Percentiles rank a stretch among this genome's conserved stretches.
phyloP scores from a whole-genome alignment of 257 asterid species.

The Ehretia macrophylla region DNA sequence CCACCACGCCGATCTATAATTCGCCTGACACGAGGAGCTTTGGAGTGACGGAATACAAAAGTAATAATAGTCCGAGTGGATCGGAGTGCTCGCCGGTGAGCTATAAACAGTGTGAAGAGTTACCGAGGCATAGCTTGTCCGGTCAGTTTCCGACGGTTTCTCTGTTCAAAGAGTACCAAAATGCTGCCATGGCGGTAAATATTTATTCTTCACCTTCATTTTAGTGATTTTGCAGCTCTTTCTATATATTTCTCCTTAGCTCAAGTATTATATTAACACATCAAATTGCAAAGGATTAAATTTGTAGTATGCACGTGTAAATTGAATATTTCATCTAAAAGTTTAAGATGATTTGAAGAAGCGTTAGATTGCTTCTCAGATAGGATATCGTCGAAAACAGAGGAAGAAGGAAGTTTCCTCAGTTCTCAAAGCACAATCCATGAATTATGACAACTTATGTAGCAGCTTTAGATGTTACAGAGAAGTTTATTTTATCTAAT shows the following conservation, averaged over 20 bases:
- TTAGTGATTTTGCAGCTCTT: constrained; percentile 4
- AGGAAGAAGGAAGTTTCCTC: too few relatives aligned
- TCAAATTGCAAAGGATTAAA: constrained; percentile 1
- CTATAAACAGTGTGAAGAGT: constrained; percentile 27
- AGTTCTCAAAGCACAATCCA: too few relatives aligned
- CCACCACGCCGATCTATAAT: constrained; percentile 28
- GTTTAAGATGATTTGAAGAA: too few relatives aligned
- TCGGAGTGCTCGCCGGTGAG: constrained; percentile 35
- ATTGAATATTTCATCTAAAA: too few relatives aligned
- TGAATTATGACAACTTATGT: too few relatives aligned
- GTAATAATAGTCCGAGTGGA: constrained; percentile 26
- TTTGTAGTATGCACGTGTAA: too few relatives aligned
- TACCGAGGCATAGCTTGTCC: constrained; percentile 66
- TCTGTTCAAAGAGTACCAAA: constrained; percentile 87
- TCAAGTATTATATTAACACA: not conserved
- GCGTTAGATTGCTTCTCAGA: too few relatives aligned
- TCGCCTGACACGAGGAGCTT: constrained; percentile 27
- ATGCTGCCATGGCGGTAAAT: constrained; percentile 95
- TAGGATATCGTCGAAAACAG: too few relatives aligned
- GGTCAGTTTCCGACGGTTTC: constrained; percentile 83
- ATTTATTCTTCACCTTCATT: not conserved
- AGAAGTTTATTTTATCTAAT: too few relatives aligned
- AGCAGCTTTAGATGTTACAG: too few relatives aligned
- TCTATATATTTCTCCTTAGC: not conserved
- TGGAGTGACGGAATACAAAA: constrained; percentile 14